Evolutionary conservation across 768 basidiomycete genomes (phyloP).

Genomic region (Gloeostereum incarnatum): DNA sequence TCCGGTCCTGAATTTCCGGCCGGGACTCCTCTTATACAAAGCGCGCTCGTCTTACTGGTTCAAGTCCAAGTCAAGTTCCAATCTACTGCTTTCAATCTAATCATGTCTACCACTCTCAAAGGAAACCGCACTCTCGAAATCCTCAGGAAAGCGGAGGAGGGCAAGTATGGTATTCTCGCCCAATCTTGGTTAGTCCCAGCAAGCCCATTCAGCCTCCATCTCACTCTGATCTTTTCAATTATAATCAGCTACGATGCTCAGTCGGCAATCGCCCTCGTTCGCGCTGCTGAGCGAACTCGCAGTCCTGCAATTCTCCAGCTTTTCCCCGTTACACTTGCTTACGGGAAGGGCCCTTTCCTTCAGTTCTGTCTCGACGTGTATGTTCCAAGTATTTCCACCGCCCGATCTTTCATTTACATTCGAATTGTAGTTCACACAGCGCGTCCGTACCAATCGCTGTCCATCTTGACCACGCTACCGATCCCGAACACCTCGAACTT

Average conservation of each 20-base stretch:
- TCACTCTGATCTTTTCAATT: not conserved
- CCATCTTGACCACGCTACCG: constrained; percentile 39
- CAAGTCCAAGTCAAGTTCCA: no score
- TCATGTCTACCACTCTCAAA: no score
- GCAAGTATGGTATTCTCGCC: constrained; percentile 33
- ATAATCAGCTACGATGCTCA: constrained; percentile 31
- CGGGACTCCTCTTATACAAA: no score
- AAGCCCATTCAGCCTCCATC: constrained; percentile 1
- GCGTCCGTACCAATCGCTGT: constrained; percentile 40
- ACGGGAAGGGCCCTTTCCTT: constrained; percentile 36
- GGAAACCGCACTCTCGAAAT: constrained; percentile 32
- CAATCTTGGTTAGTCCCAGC: constrained; percentile 38
- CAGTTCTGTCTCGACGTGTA: constrained; percentile 33
- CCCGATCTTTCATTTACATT: not conserved
- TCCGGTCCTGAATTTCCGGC: no score
- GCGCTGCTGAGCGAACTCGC: constrained; percentile 33
- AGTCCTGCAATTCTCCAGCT: constrained; percentile 37
- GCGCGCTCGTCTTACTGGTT: no score
- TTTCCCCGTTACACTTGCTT: constrained; percentile 35
- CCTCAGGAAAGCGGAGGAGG: constrained; percentile 27
- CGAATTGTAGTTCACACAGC: constrained; percentile 24
- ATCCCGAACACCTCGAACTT: constrained; percentile 34
- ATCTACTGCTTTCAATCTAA: no score
- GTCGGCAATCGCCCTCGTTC: constrained; percentile 33
- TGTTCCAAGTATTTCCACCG: constrained; percentile 4